Percentiles rank a stretch among this genome's conserved stretches.
phyloP scores from a whole-genome alignment of 2,329 filamentous ascomycete genomes.

The Neobulgaria alba region DNA sequence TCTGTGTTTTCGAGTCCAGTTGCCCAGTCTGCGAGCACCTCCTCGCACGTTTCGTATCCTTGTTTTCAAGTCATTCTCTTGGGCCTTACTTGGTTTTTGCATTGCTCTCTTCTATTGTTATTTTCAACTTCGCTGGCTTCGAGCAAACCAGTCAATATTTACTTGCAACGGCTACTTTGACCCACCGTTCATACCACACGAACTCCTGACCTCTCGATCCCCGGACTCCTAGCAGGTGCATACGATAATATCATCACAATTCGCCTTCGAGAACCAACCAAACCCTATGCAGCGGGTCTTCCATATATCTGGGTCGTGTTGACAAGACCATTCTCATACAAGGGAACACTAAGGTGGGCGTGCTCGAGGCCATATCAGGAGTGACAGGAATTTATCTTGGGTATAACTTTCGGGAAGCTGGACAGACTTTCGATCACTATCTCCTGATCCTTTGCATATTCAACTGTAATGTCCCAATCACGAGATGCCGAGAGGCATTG shows the following conservation, averaged over 20 bases:
- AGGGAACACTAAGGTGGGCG: constrained; percentile 14
- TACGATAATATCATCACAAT: constrained; percentile 1
- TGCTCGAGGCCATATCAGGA: constrained; percentile 10
- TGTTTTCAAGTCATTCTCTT: constrained; percentile 19
- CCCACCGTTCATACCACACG: constrained; percentile 6
- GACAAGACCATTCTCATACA: constrained; percentile 13
- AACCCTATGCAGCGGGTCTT: constrained; percentile 20
- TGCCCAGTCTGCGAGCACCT: constrained; percentile 12
- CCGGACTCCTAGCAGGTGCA: constrained; percentile 4
- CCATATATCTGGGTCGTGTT: constrained; percentile 20
- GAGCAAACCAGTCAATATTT: constrained; percentile 1
- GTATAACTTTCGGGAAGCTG: neutral
- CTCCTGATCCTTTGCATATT: constrained; percentile 11
- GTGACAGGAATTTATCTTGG: neutral
- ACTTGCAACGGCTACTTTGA: neutral
- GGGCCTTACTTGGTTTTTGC: constrained; percentile 16
- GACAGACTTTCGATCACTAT: neutral
- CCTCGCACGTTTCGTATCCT: constrained; percentile 19
- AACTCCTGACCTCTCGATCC: constrained; percentile 15
- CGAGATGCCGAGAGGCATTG: constrained; percentile 4
- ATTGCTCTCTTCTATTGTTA: constrained; percentile 9
- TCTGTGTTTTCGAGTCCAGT: constrained; percentile 6
- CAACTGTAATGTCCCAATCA: neutral
- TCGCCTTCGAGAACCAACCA: constrained; percentile 12
- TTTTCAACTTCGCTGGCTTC: constrained; percentile 8